Evolutionary conservation across 169 alveolate species (phyloP), one percentile per base, ranked within the genome.

Genomic region (Babesia sp.): DNA sequence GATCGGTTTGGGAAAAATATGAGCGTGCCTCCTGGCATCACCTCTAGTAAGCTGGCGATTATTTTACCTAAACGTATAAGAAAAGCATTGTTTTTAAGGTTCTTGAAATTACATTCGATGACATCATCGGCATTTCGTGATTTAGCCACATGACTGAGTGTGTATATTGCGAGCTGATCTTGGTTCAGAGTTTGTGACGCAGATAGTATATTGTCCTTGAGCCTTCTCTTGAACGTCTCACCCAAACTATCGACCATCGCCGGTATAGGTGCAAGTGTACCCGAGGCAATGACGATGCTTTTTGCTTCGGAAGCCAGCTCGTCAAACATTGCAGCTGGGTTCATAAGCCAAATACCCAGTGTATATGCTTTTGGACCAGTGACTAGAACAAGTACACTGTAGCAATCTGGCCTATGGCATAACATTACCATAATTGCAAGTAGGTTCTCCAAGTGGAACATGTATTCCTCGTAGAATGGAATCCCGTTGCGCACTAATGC

Each of bases 251-350:
- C 63, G 18, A 61, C 71, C 71, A 66, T 55, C 26, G 78, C 83
- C 11, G 58, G 76, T 22, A 74, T 61, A 18, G 99, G 99, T 0
- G 97, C 79, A 58, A 96, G 86, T 11, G 98, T 96, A 0, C 98
- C 99, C n/a, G 98, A 95, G 3, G 99, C 94, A 44, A 96, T 92
- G 41, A 95, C 87, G 14, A 93, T 83, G 8, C 95, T 84, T 68
- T 87, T 77, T n/a, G 86, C 86, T 55, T 85, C 90, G 9, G 24
- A 18, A 12, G 85, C 41, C 22, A 74, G 48, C 34, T 61, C 79
- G 56, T 37, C 53, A 20, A 74, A 66, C 37, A 74, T 66, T 8
- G 42, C 71, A 12, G 79, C 16, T 11, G 85, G 79, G 63, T 66
- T 31, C 70, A 63, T 42, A 41, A 74, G 63, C 85, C 85, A 74